A percentile compares a stretch with the other conserved stretches of the same genome.
Evolutionary conservation across 176 grass and related monocot genomes (phyloP).

Genomic region (Oryza glaberrima): DNA sequence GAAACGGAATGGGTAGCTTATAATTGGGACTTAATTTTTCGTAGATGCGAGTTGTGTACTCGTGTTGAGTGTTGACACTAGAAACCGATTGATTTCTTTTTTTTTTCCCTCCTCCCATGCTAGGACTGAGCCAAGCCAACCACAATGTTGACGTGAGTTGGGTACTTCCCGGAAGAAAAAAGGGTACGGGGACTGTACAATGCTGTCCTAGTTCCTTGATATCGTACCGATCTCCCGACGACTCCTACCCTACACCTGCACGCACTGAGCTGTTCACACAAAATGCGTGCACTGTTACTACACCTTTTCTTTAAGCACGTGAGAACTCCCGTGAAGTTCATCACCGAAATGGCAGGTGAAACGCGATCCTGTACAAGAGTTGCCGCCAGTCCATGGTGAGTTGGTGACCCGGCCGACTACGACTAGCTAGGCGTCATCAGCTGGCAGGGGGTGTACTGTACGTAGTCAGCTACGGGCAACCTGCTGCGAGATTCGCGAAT

Average conservation of each 20-base stretch:
- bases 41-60: neutral
- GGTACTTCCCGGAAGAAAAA: neutral
- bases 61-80: too few species aligned
- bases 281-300: too few species aligned
- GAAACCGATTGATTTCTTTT: too few species aligned
- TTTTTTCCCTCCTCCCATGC: neutral
- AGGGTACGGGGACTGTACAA: neutral
- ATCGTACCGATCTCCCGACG: neutral
- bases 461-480: neutral
- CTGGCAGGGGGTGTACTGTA: neutral
- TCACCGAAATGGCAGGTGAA: neutral
- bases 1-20: too few species aligned
- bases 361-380: neutral
- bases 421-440: neutral
- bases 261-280: constrained; percentile 13
- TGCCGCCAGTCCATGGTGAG: neutral
- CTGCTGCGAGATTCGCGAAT: constrained; percentile 8
- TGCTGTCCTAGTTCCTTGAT: neutral
- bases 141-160: constrained; percentile 1
- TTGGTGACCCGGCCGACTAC: constrained; percentile 7
- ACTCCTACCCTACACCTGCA: constrained; percentile 2
- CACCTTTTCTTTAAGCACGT: neutral
- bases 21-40: neutral
- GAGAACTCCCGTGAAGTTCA: neutral
- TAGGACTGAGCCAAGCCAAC: neutral